phyloP scores from a whole-genome alignment of 2,329 filamentous ascomycete species.

The Microdochium trichocladiopsis region DNA sequence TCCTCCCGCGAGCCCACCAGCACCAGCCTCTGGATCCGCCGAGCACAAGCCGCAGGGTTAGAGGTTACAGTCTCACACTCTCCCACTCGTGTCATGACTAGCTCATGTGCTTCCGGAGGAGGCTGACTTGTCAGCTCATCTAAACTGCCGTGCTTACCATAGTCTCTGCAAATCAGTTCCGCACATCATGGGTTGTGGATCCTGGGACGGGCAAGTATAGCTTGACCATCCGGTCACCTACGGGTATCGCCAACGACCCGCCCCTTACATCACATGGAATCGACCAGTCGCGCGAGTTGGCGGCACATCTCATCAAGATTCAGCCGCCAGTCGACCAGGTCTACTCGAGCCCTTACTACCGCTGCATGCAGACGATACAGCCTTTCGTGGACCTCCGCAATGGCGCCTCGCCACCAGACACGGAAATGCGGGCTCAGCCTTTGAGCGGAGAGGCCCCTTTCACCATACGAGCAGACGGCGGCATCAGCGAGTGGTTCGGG shows the following conservation, averaged over 20 bases:
- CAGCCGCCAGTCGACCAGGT: slow-evolving; percentile 65
- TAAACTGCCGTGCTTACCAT: slow-evolving; percentile 15
- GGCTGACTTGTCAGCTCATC: too few species aligned
- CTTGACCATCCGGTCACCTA: slow-evolving; percentile 68
- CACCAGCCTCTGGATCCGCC: background rate
- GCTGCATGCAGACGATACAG: slow-evolving; percentile 76
- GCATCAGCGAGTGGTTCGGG: slow-evolving; percentile 85
- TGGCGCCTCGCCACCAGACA: slow-evolving; percentile 4
- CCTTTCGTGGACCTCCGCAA: slow-evolving; percentile 52
- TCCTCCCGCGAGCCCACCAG: too few species aligned
- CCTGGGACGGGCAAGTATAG: slow-evolving; percentile 72
- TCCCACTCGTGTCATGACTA: slow-evolving; percentile 4
- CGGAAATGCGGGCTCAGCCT: slow-evolving; percentile 7
- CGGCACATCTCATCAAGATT: slow-evolving; percentile 51
- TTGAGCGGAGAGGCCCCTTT: slow-evolving; percentile 12
- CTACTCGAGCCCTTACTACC: slow-evolving; percentile 82
- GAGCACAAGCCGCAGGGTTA: too few species aligned
- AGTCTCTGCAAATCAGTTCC: slow-evolving; percentile 55
- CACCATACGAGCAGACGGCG: slow-evolving; percentile 47
- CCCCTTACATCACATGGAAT: slow-evolving; percentile 83
- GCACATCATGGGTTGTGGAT: slow-evolving; percentile 84
- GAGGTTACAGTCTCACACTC: too few species aligned
- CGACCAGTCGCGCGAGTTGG: slow-evolving; percentile 74
- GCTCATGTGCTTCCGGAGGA: too few species aligned
- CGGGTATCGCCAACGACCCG: slow-evolving; percentile 81